Percentiles rank a stretch among this genome's conserved stretches.
phyloP scores from a whole-genome alignment of 176 grass and related monocot species.

The Musa itinerans region DNA sequence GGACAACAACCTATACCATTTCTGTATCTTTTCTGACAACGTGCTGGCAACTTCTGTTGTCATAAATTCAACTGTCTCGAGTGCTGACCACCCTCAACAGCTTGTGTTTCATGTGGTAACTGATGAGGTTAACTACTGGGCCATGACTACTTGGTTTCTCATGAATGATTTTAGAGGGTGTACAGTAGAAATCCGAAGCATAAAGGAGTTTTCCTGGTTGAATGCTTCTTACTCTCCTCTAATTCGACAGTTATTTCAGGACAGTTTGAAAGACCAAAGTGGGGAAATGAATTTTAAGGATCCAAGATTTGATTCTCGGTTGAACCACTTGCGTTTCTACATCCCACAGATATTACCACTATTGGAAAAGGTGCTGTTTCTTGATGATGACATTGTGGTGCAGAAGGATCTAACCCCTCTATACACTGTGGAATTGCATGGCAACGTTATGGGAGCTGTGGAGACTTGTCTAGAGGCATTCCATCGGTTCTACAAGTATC shows the following conservation, averaged over 20 bases:
- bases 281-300: slow-evolving; percentile 62
- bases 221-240: slow-evolving; percentile 64
- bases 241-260: slow-evolving; percentile 45
- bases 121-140: slow-evolving; percentile 54
- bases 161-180: slow-evolving; percentile 89
- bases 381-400: slow-evolving; percentile 98
- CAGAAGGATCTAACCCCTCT: slow-evolving; percentile 90
- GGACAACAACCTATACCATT: slow-evolving; percentile 96
- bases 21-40: slow-evolving; percentile 97
- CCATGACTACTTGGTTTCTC: slow-evolving; percentile 92
- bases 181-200: slow-evolving; percentile 70
- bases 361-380: slow-evolving; percentile 93
- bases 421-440: slow-evolving; percentile 88
- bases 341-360: slow-evolving; percentile 83
- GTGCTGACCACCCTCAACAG: slow-evolving; percentile 96
- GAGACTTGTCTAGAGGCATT: slow-evolving; percentile 97
- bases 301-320: slow-evolving; percentile 50
- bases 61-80: slow-evolving; percentile 88
- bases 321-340: slow-evolving; percentile 95
- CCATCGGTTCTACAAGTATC: slow-evolving; percentile 93
- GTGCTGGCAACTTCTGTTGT: slow-evolving; percentile 83
- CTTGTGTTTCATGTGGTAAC: slow-evolving; percentile 99
- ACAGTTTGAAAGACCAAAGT: slow-evolving; percentile 39
- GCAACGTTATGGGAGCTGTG: slow-evolving; percentile 95
- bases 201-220: slow-evolving; percentile 93